Conservation (phyloP, 2,329 filamentous ascomycete genomes). For the Talaromyces sp. region DNA sequence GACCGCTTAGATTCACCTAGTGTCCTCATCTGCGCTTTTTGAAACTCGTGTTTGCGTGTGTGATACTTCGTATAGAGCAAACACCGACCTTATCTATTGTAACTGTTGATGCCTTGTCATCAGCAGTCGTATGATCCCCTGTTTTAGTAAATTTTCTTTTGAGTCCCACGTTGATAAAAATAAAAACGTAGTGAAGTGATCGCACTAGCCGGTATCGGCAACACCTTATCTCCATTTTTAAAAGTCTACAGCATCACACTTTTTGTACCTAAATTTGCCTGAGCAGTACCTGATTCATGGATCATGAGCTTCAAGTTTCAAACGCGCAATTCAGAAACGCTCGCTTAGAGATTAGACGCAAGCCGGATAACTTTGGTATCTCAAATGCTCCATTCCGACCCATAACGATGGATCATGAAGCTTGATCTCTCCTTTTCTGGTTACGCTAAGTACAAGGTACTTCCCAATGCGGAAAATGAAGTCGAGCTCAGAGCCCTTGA, state of each 20-base stretch:
- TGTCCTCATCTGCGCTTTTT: neutral
- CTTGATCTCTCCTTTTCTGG: neutral
- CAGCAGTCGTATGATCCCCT: neutral
- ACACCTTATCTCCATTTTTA: neutral
- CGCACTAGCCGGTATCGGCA: neutral
- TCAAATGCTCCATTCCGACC: neutral
- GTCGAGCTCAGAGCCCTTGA: neutral
- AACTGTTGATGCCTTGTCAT: neutral
- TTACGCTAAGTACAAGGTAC: neutral
- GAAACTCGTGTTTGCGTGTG: neutral
- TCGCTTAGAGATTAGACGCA: neutral
- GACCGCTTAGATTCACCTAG: neutral
- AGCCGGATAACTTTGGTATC: neutral
- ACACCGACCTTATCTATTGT: neutral
- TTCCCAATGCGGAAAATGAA: neutral
- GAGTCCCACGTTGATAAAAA: neutral
- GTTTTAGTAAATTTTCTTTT: neutral
- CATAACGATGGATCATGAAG: neutral
- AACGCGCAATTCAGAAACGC: neutral
- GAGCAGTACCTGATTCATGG: neutral
- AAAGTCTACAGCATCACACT: neutral
- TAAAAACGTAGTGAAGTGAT: neutral
- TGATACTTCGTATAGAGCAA: neutral
- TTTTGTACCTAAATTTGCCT: too few relatives aligned
- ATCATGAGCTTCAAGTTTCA: neutral